Base-by-base conservation (phyloP, 2,329 filamentous ascomycete genomes). In the Pseudocercospora fuligena region DNA sequence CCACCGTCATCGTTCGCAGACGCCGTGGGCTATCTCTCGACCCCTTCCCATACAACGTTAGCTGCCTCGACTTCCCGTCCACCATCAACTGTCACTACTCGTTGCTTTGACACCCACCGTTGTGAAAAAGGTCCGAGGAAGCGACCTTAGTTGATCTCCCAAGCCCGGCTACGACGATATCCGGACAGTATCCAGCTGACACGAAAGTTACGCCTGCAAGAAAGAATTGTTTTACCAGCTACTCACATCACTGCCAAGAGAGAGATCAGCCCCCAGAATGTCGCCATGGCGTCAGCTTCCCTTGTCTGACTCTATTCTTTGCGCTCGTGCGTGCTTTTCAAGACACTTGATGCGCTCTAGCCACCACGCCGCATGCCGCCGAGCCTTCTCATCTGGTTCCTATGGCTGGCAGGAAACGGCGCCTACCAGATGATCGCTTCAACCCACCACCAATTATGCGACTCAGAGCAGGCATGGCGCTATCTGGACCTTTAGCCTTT, bases 401-500 rank as follows among this genome's bases (percentile, higher is more conserved):
- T 56, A 43, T 58, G 56, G 56, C 56, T 58, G 56, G 56, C 56
- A 27, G 56, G 7, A 19, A 58, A 58, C 56, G 56, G 56, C 12
- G 51, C 27, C 51, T 31, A 56, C 51, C 27, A 27, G 27, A 56
- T 16, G 14, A 19, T 58, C 56, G 56, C 56, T 58, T 58, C 56
- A 11, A 36, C 43, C 56, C n/a, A 56, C 51, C 21, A 19, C 51
- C 27, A 56, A 58, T 43, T 19, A 58, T 36, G 56, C 56, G 31
- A 58, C 56, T 58, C 56, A 27, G 56, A 19, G 56, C 56, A 40
- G 25, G 21, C 56, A 58, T 40, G 56, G 56, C 56, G 56, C 56
- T 58, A 58, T 36, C 56, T n/a, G 7, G 54, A 25, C 27, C 29
- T 40, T 9, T 58, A n/a, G 27, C n/a, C 54, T 21, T 33, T n/a